Conservation (phyloP, 306 rosid species). For the Vachellia pachyceras region DNA sequence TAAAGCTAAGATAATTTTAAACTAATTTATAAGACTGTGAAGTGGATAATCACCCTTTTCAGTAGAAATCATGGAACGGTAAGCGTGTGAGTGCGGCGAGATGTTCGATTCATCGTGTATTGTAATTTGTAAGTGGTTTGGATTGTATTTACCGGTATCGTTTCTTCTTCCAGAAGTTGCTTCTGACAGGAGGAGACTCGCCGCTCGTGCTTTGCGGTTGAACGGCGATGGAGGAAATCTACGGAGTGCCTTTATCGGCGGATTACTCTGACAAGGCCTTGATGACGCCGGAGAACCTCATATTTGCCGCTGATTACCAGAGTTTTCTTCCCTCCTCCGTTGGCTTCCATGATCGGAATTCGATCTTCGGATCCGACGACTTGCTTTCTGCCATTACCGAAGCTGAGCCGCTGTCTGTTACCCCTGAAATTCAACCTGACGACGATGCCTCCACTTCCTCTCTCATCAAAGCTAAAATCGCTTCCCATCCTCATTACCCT, state of each 20-base stretch:
- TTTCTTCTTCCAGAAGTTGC: constrained; percentile 36
- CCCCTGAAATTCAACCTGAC: constrained; percentile 54
- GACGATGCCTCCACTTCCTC: constrained; percentile 44
- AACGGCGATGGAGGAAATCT: constrained; percentile 65
- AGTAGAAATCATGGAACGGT: background rate
- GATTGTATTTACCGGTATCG: background rate
- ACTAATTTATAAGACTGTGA: background rate
- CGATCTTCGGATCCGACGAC: constrained; percentile 73
- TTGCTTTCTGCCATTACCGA: constrained; percentile 60
- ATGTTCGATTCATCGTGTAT: background rate
- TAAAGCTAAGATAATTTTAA: background rate
- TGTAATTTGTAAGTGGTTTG: background rate
- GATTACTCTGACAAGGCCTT: constrained; percentile 65
- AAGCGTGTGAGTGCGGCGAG: background rate
- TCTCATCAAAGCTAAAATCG: constrained; percentile 71
- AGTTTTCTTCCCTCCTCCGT: constrained; percentile 46
- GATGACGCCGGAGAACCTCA: constrained; percentile 79
- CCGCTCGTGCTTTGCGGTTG: background rate
- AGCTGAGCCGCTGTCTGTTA: constrained; percentile 38
- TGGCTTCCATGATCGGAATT: constrained; percentile 50
- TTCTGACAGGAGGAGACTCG: background rate
- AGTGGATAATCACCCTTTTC: constrained; percentile 1
- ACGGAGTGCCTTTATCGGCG: constrained; percentile 53
- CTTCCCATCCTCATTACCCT: constrained; percentile 83
- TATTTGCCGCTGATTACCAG: constrained; percentile 67